These are phyloP conservation scores for Alternaria tenuissima DNA, from an alignment of 2,329 filamentous ascomycete species.

Conservation along the genomic window DNA sequence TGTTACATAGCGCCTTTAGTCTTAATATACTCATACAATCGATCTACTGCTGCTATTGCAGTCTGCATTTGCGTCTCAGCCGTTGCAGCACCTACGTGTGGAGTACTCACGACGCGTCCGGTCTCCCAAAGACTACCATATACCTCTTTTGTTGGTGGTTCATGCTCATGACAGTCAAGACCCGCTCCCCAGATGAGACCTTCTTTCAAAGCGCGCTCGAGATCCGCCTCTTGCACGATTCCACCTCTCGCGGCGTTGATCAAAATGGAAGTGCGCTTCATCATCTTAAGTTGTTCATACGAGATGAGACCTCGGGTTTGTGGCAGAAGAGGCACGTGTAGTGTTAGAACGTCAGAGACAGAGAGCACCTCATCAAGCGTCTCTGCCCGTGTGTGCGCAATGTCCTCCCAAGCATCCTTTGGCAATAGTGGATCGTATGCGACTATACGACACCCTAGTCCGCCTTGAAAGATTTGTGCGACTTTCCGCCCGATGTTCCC, in stretches of 20 bases:
- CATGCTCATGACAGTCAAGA: conserved; percentile 58
- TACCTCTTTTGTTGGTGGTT: conserved; percentile 54
- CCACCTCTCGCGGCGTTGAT: conserved; percentile 60
- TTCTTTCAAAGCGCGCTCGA: conserved; percentile 55
- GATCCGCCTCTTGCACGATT: conserved; percentile 58
- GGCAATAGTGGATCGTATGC: conserved; percentile 53
- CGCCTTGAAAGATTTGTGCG: conserved; percentile 32
- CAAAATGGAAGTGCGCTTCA: conserved; percentile 54
- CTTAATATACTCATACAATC: conserved; percentile 22
- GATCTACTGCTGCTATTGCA: conserved; percentile 49
- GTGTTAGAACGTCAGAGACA: conserved; percentile 28
- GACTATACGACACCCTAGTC: conserved; percentile 54
- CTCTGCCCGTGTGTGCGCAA: conserved; percentile 31
- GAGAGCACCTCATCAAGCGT: conserved; percentile 23
- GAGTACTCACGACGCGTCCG: conserved; percentile 59
- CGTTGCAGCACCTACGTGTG: conserved; percentile 61
- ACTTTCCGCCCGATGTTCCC: conserved; percentile 44
- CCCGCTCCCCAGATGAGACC: conserved; percentile 56
- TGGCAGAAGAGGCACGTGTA: conserved; percentile 31
- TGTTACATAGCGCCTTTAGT: not conserved
- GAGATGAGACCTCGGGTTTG: conserved; percentile 41
- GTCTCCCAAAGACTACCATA: conserved; percentile 52
- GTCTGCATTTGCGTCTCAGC: conserved; percentile 49
- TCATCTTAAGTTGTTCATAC: conserved; percentile 50
- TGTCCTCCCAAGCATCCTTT: conserved; percentile 50